These are phyloP conservation scores for Penicillium parvum DNA, from an alignment of 495 filamentous ascomycete genomes.

Conservation along the genomic window DNA sequence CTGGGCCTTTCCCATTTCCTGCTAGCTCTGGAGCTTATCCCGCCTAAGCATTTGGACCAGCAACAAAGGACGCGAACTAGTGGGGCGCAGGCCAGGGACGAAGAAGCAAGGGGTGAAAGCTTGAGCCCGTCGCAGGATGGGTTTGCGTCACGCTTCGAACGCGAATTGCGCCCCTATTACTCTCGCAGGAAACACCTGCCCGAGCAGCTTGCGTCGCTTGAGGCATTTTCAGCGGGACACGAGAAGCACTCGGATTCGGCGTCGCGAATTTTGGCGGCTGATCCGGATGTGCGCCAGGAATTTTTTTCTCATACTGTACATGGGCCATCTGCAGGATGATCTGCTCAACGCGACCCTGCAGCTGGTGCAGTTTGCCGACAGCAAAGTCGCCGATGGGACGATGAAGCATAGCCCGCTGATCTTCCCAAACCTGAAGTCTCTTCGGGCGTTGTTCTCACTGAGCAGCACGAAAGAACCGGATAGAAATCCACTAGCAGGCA, in stretches of 20 bases:
- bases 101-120: constrained; percentile 24
- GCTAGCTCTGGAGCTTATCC: constrained; percentile 24
- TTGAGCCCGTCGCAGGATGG: constrained; percentile 12
- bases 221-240: constrained; percentile 29
- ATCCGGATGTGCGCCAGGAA: constrained; percentile 27
- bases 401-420: constrained; percentile 58
- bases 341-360: constrained; percentile 33
- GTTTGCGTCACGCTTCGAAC: constrained; percentile 21
- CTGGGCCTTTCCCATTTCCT: constrained; percentile 26
- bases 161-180: constrained; percentile 14
- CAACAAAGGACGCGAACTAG: constrained; percentile 9
- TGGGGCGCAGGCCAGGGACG: constrained; percentile 13
- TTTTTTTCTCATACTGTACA: constrained; percentile 35
- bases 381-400: constrained; percentile 47
- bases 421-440: constrained; percentile 49
- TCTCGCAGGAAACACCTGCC: constrained; percentile 22
- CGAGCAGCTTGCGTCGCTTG: constrained; percentile 22
- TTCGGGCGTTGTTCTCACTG: constrained; percentile 42
- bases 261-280: constrained; percentile 4
- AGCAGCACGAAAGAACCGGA: constrained; percentile 10
- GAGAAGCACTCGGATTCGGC: constrained; percentile 1
- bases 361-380: constrained; percentile 61
- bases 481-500: constrained; percentile 11
- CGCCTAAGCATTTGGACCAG: constrained; percentile 21
- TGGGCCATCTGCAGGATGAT: constrained; percentile 33